Evolutionary conservation across 140 eudicot genomes (phyloP).

Genomic region (Bidens hawaiensis): DNA sequence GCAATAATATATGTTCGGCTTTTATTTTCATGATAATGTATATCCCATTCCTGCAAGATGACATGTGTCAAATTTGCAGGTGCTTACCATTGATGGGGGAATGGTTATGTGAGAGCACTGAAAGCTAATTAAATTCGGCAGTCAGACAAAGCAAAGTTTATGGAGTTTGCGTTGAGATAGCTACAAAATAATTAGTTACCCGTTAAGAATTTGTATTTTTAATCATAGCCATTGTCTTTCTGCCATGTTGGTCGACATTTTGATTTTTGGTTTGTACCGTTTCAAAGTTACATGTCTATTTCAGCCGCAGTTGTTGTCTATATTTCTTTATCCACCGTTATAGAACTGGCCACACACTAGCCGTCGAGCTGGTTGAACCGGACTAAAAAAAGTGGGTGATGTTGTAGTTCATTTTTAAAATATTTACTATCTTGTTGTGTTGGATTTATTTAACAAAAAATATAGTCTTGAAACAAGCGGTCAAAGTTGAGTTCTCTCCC

Average conservation of each 20-base stretch:
- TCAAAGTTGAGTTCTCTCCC: too few species aligned
- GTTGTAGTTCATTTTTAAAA: background rate
- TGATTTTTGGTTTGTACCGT: background rate
- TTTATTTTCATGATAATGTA: background rate
- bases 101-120: slow-evolving; percentile 70
- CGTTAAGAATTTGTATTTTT: slow-evolving; percentile 14
- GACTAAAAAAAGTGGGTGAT: background rate
- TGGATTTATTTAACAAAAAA: too few species aligned
- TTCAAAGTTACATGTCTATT: background rate
- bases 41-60: background rate
- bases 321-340: background rate
- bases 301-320: background rate
- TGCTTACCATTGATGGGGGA: slow-evolving; percentile 91
- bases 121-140: background rate
- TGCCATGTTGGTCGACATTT: slow-evolving; percentile 4
- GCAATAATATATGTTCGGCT: background rate
- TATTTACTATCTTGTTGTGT: background rate
- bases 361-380: background rate
- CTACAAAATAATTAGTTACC: slow-evolving; percentile 25
- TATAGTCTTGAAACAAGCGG: too few species aligned
- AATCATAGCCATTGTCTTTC: background rate
- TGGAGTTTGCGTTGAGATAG: slow-evolving; percentile 1
- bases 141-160: background rate
- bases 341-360: background rate
- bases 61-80: slow-evolving; percentile 40